A percentile compares a stretch with the other conserved stretches of the same genome.
Conservation (phyloP, 106 monocot species). For the Ottelia alismoides region DNA sequence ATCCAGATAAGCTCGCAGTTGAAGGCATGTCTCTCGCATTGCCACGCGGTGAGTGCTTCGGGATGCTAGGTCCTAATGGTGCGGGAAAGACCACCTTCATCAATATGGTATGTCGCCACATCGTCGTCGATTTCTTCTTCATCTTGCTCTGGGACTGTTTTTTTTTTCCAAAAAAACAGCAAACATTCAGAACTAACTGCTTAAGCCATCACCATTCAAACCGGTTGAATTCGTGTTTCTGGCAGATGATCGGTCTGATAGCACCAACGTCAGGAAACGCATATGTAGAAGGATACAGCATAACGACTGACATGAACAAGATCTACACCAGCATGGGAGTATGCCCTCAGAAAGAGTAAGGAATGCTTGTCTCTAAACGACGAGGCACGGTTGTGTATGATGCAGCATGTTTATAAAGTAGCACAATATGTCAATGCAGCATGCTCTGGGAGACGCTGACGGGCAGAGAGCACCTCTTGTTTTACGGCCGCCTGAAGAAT, state of each 20-base stretch:
- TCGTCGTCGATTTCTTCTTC: no score
- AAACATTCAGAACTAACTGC: background rate
- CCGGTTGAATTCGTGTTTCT: no score
- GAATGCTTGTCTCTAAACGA: background rate
- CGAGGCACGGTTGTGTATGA: no score
- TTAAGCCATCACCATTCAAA: background rate
- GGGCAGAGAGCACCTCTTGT: conserved; percentile 67
- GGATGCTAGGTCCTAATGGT: conserved; percentile 80
- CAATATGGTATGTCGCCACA: conserved; percentile 65
- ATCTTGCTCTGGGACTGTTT: no score
- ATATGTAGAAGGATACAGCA: conserved; percentile 48
- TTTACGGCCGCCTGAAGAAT: conserved; percentile 79
- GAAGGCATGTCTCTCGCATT: conserved; percentile 57
- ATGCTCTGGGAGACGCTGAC: conserved; percentile 83
- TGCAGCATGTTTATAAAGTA: no score
- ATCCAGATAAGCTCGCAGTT: conserved; percentile 58
- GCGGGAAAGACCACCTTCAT: conserved; percentile 80
- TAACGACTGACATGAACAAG: conserved; percentile 37
- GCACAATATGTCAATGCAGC: no score
- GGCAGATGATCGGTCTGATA: conserved; percentile 72
- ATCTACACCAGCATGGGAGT: conserved; percentile 76
- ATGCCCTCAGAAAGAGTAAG: conserved; percentile 83
- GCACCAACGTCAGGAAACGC: conserved; percentile 62
- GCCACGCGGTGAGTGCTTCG: conserved; percentile 64
- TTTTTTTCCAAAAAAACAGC: no score